A percentile compares a stretch with the other conserved stretches of the same genome.
phyloP scores from a whole-genome alignment of 257 asterid genomes.

The Striga asiatica region DNA sequence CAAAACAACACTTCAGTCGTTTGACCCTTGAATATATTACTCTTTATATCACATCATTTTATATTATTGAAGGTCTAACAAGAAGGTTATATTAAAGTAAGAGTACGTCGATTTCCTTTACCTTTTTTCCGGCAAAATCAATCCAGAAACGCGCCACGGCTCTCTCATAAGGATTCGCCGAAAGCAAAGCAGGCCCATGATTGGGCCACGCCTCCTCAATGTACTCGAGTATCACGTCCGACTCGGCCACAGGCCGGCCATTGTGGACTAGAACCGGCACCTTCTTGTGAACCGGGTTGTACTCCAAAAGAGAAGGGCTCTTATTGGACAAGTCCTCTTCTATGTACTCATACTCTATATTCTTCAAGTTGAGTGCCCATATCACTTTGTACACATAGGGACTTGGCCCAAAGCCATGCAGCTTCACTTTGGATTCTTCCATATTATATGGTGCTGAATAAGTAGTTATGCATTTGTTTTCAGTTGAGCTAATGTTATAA shows the following conservation, averaged over 20 bases:
- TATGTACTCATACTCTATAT: background rate
- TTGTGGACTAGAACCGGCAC: background rate
- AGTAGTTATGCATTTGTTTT: too few species aligned
- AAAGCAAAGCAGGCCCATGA: background rate
- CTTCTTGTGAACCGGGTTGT: background rate
- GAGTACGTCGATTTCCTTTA: too few species aligned
- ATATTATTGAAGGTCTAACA: too few species aligned
- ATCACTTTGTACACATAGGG: background rate
- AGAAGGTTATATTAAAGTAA: too few species aligned
- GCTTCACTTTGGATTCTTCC: background rate
- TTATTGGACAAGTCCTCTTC: background rate
- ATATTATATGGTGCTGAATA: too few species aligned
- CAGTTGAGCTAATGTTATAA: too few species aligned
- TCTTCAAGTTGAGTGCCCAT: constrained; percentile 3
- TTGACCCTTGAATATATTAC: too few species aligned
- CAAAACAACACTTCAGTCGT: too few species aligned
- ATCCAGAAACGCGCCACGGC: background rate
- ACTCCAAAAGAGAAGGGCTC: background rate
- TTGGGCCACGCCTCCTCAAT: background rate
- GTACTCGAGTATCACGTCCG: background rate
- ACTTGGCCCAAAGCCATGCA: constrained; percentile 4
- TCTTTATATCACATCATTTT: too few species aligned
- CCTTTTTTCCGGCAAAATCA: constrained; percentile 15
- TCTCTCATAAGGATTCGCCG: background rate
- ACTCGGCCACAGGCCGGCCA: background rate